phyloP scores from a whole-genome alignment of 139 green algal species.

The Tetradesmus obliquus region DNA sequence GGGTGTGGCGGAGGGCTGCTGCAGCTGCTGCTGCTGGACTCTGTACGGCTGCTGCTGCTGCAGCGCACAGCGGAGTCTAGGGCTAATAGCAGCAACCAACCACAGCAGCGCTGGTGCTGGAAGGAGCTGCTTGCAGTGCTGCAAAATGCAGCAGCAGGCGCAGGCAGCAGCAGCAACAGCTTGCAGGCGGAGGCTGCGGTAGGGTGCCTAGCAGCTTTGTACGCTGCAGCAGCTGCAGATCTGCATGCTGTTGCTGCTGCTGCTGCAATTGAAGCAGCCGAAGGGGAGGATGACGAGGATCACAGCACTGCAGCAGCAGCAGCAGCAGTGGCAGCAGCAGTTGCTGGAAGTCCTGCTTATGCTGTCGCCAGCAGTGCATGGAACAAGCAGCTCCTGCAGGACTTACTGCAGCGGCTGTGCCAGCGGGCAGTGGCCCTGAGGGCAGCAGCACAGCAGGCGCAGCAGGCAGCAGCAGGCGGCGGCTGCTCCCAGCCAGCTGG shows the following conservation, averaged over 20 bases:
- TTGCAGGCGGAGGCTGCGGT: neutral
- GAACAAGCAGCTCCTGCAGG: neutral
- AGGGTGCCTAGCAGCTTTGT: neutral
- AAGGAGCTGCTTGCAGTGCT: neutral
- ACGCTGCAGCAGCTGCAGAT: neutral
- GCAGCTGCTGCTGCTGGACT: constrained; percentile 8
- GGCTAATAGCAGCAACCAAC: neutral
- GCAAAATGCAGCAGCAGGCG: neutral
- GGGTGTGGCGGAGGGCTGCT: neutral
- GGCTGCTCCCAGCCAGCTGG: neutral
- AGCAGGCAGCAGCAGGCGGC: neutral
- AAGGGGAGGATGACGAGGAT: neutral
- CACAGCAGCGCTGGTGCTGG: constrained; percentile 5
- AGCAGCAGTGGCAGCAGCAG: neutral
- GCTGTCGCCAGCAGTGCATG: constrained; percentile 2
- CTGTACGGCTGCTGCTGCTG: neutral
- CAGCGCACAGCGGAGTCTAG: neutral
- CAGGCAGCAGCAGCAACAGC: neutral
- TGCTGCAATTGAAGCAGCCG: neutral
- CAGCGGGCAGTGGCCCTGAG: neutral
- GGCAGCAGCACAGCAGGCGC: neutral
- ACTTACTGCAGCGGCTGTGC: neutral
- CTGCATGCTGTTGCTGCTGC: neutral
- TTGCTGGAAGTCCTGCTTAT: neutral
- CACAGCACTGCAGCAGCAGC: neutral